Percentiles rank a stretch among this genome's conserved stretches.
phyloP scores from a whole-genome alignment of 768 basidiomycete genomes.

The Termitomyces sp. region DNA sequence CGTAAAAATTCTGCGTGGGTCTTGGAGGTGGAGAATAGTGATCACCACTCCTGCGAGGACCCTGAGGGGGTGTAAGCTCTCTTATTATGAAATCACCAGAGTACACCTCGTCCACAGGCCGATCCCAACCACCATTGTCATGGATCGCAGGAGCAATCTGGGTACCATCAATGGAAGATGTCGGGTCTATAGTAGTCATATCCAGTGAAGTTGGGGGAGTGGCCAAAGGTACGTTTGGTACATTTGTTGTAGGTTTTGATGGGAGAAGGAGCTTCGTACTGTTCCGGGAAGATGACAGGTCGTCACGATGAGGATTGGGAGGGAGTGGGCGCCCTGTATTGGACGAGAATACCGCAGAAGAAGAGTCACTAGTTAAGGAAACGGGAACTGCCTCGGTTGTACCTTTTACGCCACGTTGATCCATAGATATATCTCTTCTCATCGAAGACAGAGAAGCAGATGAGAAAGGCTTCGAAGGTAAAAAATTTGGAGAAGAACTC shows the following conservation, averaged over 20 bases:
- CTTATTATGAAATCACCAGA: background rate
- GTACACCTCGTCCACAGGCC: constrained; percentile 8
- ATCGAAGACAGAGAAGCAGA: background rate
- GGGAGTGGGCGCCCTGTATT: background rate
- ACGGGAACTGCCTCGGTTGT: background rate
- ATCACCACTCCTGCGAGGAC: constrained; percentile 1
- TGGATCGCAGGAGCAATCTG: constrained; percentile 11
- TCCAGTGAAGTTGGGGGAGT: background rate
- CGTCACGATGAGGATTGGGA: constrained; percentile 1
- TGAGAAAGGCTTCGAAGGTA: background rate
- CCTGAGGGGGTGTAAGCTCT: background rate
- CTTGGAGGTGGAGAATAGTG: constrained; percentile 11
- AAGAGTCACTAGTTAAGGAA: background rate
- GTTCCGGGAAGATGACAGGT: background rate
- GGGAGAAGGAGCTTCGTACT: background rate
- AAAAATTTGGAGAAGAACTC: background rate
- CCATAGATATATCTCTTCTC: background rate
- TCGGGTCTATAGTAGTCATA: background rate
- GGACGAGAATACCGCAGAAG: background rate
- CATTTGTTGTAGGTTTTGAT: background rate
- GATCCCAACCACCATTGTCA: constrained; percentile 9
- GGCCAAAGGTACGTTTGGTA: background rate
- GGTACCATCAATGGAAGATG: constrained; percentile 3
- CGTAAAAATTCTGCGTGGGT: background rate
- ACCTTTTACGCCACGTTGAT: background rate